Evolutionary conservation across 2,329 filamentous ascomycete genomes (phyloP).

Genomic region (Cladosporium halotolerans): DNA sequence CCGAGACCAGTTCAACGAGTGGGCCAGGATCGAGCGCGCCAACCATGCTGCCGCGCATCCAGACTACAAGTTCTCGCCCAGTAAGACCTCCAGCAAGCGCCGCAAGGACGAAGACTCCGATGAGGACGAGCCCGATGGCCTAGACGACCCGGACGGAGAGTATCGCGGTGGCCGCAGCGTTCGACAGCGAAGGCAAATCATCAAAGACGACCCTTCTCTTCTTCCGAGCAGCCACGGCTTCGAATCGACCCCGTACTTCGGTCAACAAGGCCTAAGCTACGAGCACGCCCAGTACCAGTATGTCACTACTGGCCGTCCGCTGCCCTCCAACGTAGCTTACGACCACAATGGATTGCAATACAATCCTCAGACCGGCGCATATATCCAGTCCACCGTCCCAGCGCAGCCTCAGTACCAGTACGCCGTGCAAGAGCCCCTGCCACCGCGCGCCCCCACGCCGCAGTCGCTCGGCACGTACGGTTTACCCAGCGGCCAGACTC

Average conservation of each 20-base stretch:
- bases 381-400: constrained; percentile 19
- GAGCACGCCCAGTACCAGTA: constrained; percentile 27
- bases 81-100: constrained; percentile 58
- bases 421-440: constrained; percentile 22
- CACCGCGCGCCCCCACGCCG: constrained; percentile 23
- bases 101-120: constrained; percentile 30
- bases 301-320: constrained; percentile 22
- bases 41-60: constrained; percentile 85
- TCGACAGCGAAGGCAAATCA: constrained; percentile 18
- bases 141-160: constrained; percentile 31
- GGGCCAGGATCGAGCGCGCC: constrained; percentile 72
- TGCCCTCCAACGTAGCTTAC: constrained; percentile 27
- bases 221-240: constrained; percentile 25
- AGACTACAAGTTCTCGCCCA: constrained; percentile 87
- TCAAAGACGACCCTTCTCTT: constrained; percentile 20
- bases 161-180: constrained; percentile 25
- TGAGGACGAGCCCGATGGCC: constrained; percentile 28
- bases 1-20: constrained; percentile 67
- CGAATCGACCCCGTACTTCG: constrained; percentile 28
- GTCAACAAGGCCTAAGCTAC: constrained; percentile 22
- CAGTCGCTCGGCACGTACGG: constrained; percentile 27
- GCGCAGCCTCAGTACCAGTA: constrained; percentile 23
- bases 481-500: constrained; percentile 26
- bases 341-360: constrained; percentile 24
- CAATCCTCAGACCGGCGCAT: constrained; percentile 24